A percentile compares a stretch with the other conserved stretches of the same genome.
Evolutionary conservation across 495 filamentous ascomycete species (phyloP).

Genomic region (Mycothermus thermophilus): DNA sequence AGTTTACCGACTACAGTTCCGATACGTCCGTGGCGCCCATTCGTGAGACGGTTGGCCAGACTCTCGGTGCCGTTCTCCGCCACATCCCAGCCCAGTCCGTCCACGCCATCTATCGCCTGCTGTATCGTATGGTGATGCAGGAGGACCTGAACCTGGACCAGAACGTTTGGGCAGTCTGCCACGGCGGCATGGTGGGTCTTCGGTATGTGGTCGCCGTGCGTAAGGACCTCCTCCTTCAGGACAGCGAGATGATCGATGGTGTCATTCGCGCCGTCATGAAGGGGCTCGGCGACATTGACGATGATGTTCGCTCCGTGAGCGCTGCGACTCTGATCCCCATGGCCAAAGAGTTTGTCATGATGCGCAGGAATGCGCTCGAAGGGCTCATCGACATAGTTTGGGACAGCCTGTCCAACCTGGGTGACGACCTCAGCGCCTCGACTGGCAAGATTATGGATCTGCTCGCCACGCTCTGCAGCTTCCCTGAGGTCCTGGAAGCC

Average conservation of each 20-base stretch:
- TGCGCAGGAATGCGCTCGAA: constrained; percentile 62
- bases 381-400: constrained; percentile 86
- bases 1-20: constrained; percentile 94
- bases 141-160: constrained; percentile 54
- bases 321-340: constrained; percentile 93
- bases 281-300: constrained; percentile 77
- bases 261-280: constrained; percentile 88
- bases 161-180: constrained; percentile 84
- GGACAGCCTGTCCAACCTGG: constrained; percentile 88
- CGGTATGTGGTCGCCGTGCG: constrained; percentile 89
- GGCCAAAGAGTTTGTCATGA: constrained; percentile 78
- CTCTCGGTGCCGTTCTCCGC: constrained; percentile 72
- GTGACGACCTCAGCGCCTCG: constrained; percentile 92
- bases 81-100: constrained; percentile 65
- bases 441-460: constrained; percentile 97
- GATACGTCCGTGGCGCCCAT: constrained; percentile 95
- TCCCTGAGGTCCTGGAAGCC: constrained; percentile 78
- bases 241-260: constrained; percentile 78
- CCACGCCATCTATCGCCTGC: constrained; percentile 60
- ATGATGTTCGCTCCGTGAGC: constrained; percentile 93
- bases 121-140: constrained; percentile 87
- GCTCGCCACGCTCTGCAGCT: constrained; percentile 86
- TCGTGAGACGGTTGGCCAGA: constrained; percentile 91
- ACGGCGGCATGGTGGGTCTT: constrained; percentile 94
- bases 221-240: constrained; percentile 74